These are phyloP conservation scores for Theileria sp. DNA, from an alignment of 169 alveolate species.

Conservation along the genomic window DNA sequence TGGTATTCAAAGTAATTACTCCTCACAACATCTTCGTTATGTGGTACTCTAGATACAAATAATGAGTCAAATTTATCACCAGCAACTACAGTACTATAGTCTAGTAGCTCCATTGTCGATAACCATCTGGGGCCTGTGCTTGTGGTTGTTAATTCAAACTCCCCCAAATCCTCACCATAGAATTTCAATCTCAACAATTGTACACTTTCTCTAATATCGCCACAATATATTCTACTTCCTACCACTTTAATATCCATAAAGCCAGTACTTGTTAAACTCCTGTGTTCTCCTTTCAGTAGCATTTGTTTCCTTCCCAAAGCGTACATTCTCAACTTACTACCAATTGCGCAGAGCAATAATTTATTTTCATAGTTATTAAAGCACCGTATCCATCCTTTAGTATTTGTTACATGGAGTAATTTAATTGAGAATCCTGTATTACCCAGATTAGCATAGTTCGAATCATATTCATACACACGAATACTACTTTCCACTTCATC, in stretches of 20 bases:
- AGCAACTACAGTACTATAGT: constrained; percentile 90
- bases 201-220: constrained; percentile 92
- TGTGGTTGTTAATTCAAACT: constrained; percentile 82
- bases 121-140: constrained; percentile 94
- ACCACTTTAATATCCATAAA: constrained; percentile 78
- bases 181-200: constrained; percentile 84
- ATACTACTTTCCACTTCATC: constrained; percentile 47
- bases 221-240: constrained; percentile 90
- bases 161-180: constrained; percentile 71
- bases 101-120: constrained; percentile 90
- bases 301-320: constrained; percentile 95
- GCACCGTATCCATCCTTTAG: constrained; percentile 90
- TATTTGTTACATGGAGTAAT: constrained; percentile 86
- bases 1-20: constrained; percentile 89
- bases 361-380: constrained; percentile 89
- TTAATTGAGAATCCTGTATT: constrained; percentile 47
- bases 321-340: constrained; percentile 90
- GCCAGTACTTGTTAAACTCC: constrained; percentile 69
- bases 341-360: constrained; percentile 89
- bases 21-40: constrained; percentile 45
- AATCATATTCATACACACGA: constrained; percentile 73
- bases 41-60: constrained; percentile 53
- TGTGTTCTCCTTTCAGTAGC: constrained; percentile 93
- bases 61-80: constrained; percentile 75
- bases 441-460: constrained; percentile 35